Evolutionary conservation across 2,329 filamentous ascomycete species (phyloP).

Genomic region (Colletotrichum sp.): DNA sequence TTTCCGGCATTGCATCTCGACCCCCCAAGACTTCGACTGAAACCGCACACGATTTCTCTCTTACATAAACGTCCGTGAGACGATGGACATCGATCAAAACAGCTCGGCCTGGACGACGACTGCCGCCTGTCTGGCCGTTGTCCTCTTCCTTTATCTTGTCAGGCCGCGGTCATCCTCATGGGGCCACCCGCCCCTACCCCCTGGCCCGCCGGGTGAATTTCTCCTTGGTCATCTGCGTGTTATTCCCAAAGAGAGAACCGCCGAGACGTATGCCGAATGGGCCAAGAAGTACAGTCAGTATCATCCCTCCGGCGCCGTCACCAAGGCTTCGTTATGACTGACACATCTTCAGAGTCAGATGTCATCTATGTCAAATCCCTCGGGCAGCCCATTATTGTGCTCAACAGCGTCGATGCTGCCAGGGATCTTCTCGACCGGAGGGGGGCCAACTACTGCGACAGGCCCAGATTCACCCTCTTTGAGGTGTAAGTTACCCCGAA

Average conservation of each 20-base stretch:
- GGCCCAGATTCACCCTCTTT: conserved; percentile 49
- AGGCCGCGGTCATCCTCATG: conserved; percentile 3
- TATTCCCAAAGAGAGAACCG: conserved; percentile 27
- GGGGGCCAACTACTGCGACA: conserved; percentile 48
- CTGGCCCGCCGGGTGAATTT: conserved; percentile 26
- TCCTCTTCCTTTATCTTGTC: neutral
- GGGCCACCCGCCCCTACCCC: conserved; percentile 16
- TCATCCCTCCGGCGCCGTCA: neutral
- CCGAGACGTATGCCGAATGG: conserved; percentile 21
- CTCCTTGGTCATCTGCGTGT: conserved; percentile 43
- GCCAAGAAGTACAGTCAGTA: conserved; percentile 58
- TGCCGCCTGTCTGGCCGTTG: neutral
- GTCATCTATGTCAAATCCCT: conserved; percentile 34
- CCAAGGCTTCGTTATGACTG: neutral
- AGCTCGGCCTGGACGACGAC: neutral
- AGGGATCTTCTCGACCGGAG: conserved; percentile 49
- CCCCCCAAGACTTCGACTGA: neutral
- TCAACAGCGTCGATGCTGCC: conserved; percentile 48
- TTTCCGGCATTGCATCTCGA: neutral
- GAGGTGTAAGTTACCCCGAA: conserved; percentile 28
- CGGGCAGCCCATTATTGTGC: conserved; percentile 41
- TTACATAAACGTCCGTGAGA: neutral
- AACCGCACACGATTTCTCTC: neutral
- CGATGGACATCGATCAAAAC: neutral
- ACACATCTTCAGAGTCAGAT: conserved; percentile 26